phyloP scores from a whole-genome alignment of 164 flowering plant species.

The Cinnamomum chago region DNA sequence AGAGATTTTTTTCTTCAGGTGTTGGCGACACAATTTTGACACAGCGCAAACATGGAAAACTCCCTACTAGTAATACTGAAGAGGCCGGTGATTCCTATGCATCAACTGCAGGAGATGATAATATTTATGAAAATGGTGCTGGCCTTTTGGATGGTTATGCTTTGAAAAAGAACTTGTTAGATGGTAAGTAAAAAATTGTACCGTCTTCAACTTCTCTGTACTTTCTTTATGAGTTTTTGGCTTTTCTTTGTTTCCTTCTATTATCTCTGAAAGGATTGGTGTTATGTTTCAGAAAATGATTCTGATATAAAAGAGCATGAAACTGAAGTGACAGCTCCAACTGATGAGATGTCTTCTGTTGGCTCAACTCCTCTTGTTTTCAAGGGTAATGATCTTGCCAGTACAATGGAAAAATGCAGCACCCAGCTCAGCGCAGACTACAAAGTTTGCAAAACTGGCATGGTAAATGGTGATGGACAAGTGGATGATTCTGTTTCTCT shows the following conservation, averaged over 20 bases:
- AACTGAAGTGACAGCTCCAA: background rate
- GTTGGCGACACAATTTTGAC: conserved; percentile 10
- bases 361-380: background rate
- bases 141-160: background rate
- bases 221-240: background rate
- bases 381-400: conserved; percentile 7
- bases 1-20: conserved; percentile 9
- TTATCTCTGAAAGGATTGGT: background rate
- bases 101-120: conserved; percentile 14
- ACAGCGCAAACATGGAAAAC: conserved; percentile 22
- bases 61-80: conserved; percentile 19
- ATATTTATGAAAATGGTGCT: conserved; percentile 19
- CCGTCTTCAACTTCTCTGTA: background rate
- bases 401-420: conserved; percentile 16
- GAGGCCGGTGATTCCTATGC: conserved; percentile 7
- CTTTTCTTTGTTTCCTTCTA: conserved; percentile 3
- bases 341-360: conserved; percentile 1
- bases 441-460: background rate
- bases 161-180: background rate
- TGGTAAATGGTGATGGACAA: conserved; percentile 1
- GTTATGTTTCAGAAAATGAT: conserved; percentile 4
- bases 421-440: background rate
- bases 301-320: background rate
- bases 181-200: conserved; percentile 21
- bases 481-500: background rate